Conservation (phyloP, 192 early-diverging fungal genomes). For the Coemansia aciculifera region DNA sequence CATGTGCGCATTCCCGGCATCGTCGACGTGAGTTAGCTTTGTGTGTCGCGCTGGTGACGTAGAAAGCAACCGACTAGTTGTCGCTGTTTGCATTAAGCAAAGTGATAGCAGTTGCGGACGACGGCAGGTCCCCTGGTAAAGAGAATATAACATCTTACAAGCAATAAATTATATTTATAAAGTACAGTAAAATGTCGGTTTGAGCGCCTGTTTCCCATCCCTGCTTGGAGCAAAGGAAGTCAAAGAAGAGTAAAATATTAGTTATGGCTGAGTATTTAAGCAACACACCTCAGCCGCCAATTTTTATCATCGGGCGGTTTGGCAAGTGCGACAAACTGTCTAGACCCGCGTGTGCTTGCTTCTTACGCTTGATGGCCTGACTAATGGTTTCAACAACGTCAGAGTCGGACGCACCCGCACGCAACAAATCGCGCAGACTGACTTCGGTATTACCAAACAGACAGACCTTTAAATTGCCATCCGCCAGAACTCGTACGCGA, state of each 20-base stretch:
- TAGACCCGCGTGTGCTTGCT: conserved; percentile 93
- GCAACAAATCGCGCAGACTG: conserved; percentile 76
- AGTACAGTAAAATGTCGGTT: not conserved
- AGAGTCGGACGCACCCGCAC: conserved; percentile 61
- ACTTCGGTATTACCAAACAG: conserved; percentile 94
- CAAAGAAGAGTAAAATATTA: not conserved
- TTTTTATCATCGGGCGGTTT: conserved; percentile 94
- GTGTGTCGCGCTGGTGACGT: not conserved
- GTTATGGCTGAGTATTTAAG: not conserved
- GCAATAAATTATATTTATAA: not conserved
- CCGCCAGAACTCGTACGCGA: conserved; percentile 87
- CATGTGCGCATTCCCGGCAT: conserved; percentile 79
- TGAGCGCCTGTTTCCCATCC: not conserved
- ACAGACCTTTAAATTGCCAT: conserved; percentile 93
- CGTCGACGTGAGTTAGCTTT: conserved; percentile 75
- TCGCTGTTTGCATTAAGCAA: not conserved
- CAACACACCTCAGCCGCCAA: conserved; percentile 70
- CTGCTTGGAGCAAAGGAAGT: not conserved
- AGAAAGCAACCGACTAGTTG: not conserved
- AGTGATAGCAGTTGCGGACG: not conserved
- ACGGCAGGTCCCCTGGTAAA: not conserved
- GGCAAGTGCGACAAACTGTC: conserved; percentile 75
- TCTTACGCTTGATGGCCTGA: conserved; percentile 83
- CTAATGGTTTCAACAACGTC: conserved; percentile 72
- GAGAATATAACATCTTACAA: not conserved